phyloP scores from a whole-genome alignment of 306 rosid species.

The Leucaena leucocephala region DNA sequence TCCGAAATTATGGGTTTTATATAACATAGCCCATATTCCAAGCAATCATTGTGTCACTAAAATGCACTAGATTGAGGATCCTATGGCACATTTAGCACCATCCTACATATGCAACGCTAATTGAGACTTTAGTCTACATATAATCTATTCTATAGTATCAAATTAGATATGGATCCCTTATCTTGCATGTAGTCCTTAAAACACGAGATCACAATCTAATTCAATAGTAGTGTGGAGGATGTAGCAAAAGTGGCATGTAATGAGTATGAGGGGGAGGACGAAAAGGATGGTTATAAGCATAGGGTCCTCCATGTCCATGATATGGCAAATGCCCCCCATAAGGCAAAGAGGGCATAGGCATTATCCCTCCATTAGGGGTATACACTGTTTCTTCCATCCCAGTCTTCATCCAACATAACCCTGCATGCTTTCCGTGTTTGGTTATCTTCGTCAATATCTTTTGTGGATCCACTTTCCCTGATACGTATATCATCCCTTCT shows the following conservation, averaged over 20 bases:
- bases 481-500: constrained; percentile 33
- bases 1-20: neutral
- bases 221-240: neutral
- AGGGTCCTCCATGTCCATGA: neutral
- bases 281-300: neutral
- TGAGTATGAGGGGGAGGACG: neutral
- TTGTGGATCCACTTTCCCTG: constrained; percentile 31
- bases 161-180: neutral
- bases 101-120: neutral
- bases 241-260: neutral
- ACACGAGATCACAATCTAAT: neutral
- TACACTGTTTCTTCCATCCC: neutral
- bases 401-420: constrained; percentile 23
- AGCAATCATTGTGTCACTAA: neutral
- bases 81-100: neutral
- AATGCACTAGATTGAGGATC: neutral
- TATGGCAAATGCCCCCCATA: neutral
- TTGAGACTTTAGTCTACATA: neutral
- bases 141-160: neutral
- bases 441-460: constrained; percentile 23
- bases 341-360: neutral
- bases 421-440: neutral
- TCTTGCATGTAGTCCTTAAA: neutral
- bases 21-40: neutral
- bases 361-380: neutral